phyloP scores from a whole-genome alignment of 352 stramenopile genomes.

The Pythium grandisporangium region DNA sequence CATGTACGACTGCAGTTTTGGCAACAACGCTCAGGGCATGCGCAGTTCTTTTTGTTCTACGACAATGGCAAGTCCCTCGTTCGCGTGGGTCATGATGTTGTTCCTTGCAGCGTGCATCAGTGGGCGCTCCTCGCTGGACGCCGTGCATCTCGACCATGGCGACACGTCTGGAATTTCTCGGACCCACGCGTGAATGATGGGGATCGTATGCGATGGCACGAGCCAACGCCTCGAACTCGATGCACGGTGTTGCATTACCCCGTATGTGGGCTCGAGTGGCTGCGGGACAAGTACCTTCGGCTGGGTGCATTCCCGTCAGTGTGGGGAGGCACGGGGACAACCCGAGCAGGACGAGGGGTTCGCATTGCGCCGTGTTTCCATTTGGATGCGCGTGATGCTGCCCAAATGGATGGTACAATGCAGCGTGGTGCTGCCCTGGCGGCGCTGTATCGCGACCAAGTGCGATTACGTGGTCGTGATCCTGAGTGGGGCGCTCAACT shows the following conservation, averaged over 20 bases:
- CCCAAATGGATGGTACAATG: neutral
- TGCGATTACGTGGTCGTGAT: too few species aligned
- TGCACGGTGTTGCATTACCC: constrained; percentile 24
- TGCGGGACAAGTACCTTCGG: constrained; percentile 24
- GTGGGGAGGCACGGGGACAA: constrained; percentile 15
- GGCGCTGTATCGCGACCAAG: too few species aligned
- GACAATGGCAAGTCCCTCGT: constrained; percentile 35
- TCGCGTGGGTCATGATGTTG: constrained; percentile 7
- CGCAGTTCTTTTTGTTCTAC: constrained; percentile 36
- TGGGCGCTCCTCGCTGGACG: constrained; percentile 7
- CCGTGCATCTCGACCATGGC: neutral
- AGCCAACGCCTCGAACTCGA: neutral
- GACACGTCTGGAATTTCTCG: constrained; percentile 17
- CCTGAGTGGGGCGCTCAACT: too few species aligned
- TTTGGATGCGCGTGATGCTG: constrained; percentile 17
- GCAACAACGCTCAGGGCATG: constrained; percentile 13
- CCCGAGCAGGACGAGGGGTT: too few species aligned
- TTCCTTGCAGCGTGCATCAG: constrained; percentile 25
- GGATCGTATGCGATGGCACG: too few species aligned
- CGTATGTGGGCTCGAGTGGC: constrained; percentile 28
- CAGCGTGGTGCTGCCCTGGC: too few species aligned
- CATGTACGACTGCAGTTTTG: constrained; percentile 14
- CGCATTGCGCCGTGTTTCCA: constrained; percentile 31
- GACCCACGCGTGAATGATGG: constrained; percentile 15
- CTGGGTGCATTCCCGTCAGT: constrained; percentile 15